A percentile compares a stretch with the other conserved stretches of the same genome.
These are phyloP conservation scores for Yarrowia alimentaria DNA, from an alignment of 805 yeast genomes.

Conservation along the genomic window DNA sequence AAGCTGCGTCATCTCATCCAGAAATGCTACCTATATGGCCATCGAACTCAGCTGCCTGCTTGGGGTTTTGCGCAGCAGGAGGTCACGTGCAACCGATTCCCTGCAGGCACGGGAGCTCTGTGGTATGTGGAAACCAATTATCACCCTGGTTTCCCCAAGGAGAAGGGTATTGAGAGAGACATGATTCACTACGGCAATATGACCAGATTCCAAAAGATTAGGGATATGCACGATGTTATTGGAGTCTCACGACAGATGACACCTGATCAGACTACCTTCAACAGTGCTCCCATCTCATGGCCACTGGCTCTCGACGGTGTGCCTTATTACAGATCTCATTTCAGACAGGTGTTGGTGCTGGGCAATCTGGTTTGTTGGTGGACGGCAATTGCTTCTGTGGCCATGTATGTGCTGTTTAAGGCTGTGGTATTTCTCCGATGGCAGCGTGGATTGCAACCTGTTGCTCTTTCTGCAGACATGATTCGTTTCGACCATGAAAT, in stretches of 20 bases:
- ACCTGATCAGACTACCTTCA: neutral
- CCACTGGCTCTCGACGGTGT: conserved; percentile 28
- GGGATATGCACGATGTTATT: conserved; percentile 31
- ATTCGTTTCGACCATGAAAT: conserved; percentile 59
- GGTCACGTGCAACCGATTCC: conserved; percentile 67
- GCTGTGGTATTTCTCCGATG: conserved; percentile 12
- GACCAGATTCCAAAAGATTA: conserved; percentile 28
- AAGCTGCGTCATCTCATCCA: conserved; percentile 57
- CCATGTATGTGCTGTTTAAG: conserved; percentile 28
- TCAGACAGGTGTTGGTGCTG: conserved; percentile 29
- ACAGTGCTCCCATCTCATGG: conserved; percentile 26
- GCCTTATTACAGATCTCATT: conserved; percentile 21
- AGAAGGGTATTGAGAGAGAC: conserved; percentile 17
- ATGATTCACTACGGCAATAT: conserved; percentile 28
- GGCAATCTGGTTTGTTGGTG: conserved; percentile 31
- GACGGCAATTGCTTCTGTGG: conserved; percentile 11
- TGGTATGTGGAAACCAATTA: conserved; percentile 63
- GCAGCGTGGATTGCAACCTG: conserved; percentile 29
- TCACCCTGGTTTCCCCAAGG: conserved; percentile 46
- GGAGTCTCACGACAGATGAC: conserved; percentile 11
- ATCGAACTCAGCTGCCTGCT: conserved; percentile 57
- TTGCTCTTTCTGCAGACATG: conserved; percentile 37
- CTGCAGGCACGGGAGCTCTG: conserved; percentile 54
- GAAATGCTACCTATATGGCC: conserved; percentile 60
- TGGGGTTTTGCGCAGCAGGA: conserved; percentile 74